Base-by-base conservation (phyloP, 1,284 basidiomycete genomes). In the Cutaneotrichosporon cutaneum region DNA sequence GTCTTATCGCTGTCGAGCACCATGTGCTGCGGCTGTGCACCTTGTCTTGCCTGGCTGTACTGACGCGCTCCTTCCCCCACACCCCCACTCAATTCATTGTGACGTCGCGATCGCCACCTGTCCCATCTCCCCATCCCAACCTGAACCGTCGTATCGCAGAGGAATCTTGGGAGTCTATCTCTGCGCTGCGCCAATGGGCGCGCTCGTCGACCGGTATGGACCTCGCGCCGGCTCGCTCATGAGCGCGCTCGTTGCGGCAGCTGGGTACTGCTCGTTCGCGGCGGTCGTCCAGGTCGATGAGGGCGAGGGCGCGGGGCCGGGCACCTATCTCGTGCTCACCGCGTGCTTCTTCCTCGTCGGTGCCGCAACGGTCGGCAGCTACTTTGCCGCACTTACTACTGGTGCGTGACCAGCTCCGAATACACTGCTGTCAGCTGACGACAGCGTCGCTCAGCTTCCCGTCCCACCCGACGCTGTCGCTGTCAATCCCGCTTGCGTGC, bases 91-190 rank as follows among this genome's bases (percentile, higher is more conserved):
- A 42, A 42, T n/a, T n/a, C 16, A 42, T n/a, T 42, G 16, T 13
- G 35, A 11, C 16, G 5, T 36, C 35, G 35, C 13, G 35, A 36
- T 36, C 35, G 16, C 35, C 35, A 36, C 35, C 35, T n/a, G 10
- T 14, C 21, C 22, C 13, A 47, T 24, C 45, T 16, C 32, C 22
- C 39, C 39, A 42, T 18, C 26, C 3, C 6, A 14, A 26, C 16
- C 44, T 26, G 24, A 8, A 35, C 6, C 24, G 30, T 18, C 14
- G 9, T 32, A 5, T n/a, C 45, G 26, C 58, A 78, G 76, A 2
- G 79, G 79, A n/a, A 77, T 78, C 42, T 69, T 78, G 27, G 79
- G 79, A 5, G 77, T 78, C 3, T 80, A 80, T 59, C 68, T 80
- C 24, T 72, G 76, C 58, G 79, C 79, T 7, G 79, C 77, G 7